These are phyloP conservation scores for Macrocybe gigantea DNA, from an alignment of 768 basidiomycete genomes.

Conservation along the genomic window DNA sequence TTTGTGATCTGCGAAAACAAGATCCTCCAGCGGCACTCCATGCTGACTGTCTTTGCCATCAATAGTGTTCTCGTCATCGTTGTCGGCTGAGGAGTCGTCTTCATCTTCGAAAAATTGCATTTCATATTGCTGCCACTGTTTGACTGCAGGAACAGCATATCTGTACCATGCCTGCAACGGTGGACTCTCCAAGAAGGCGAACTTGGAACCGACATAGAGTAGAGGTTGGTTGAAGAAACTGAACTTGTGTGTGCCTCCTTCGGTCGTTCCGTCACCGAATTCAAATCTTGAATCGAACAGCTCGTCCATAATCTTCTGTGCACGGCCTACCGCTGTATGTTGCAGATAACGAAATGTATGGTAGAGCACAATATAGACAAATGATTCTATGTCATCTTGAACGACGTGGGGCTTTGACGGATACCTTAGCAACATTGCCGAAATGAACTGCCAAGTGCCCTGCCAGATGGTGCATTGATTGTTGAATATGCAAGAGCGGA, in stretches of 20 bases:
- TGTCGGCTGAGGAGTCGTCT: too few species aligned
- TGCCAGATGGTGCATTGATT: neutral
- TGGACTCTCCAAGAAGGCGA: neutral
- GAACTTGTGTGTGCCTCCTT: neutral
- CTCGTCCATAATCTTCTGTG: neutral
- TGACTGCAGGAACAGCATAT: too few species aligned
- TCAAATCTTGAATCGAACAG: neutral
- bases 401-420: constrained; percentile 2
- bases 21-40: neutral
- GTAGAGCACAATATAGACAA: constrained; percentile 6
- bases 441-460: constrained; percentile 13
- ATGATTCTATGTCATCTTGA: constrained; percentile 11
- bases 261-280: neutral
- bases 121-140: too few species aligned
- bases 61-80: too few species aligned
- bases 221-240: neutral
- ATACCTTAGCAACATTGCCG: constrained; percentile 1
- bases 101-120: too few species aligned
- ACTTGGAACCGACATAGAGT: neutral
- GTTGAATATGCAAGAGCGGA: neutral
- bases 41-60: too few species aligned
- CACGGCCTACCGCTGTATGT: constrained; percentile 1
- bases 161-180: too few species aligned
- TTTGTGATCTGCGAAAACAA: neutral
- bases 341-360: constrained; percentile 6